These are phyloP conservation scores for Suillus spraguei DNA, from an alignment of 768 basidiomycete genomes.

Conservation along the genomic window DNA sequence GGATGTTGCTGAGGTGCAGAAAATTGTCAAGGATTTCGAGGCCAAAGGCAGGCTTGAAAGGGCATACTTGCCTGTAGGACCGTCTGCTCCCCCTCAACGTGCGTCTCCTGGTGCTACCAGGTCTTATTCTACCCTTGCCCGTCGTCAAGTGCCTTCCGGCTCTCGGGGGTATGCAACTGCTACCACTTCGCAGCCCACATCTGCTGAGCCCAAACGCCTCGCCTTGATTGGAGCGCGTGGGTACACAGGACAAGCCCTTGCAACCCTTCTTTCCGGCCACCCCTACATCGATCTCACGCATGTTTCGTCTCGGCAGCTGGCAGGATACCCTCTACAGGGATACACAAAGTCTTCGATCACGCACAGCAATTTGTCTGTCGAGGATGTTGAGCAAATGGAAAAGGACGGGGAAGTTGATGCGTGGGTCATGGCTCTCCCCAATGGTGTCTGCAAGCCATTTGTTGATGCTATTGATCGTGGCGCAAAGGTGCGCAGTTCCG, in stretches of 20 bases:
- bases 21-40: constrained; percentile 73
- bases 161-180: constrained; percentile 83
- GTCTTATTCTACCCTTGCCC: constrained; percentile 60
- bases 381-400: constrained; percentile 89
- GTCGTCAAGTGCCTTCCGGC: constrained; percentile 46
- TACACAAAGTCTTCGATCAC: constrained; percentile 76
- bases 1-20: constrained; percentile 91
- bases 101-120: constrained; percentile 45
- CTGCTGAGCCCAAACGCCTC: constrained; percentile 81
- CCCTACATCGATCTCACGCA: constrained; percentile 90
- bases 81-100: constrained; percentile 59
- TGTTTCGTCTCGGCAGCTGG: constrained; percentile 94
- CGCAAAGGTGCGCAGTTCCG: constrained; percentile 50
- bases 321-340: constrained; percentile 73
- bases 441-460: constrained; percentile 94
- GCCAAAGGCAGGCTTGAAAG: constrained; percentile 83
- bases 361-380: constrained; percentile 79
- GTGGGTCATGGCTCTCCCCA: constrained; percentile 99
- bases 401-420: constrained; percentile 90
- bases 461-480: constrained; percentile 92
- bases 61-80: constrained; percentile 87
- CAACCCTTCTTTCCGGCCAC: constrained; percentile 83
- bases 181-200: constrained; percentile 38
- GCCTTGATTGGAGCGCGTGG: constrained; percentile 95
- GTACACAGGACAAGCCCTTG: constrained; percentile 92